A percentile compares a stretch with the other conserved stretches of the same genome.
phyloP scores from a whole-genome alignment of 305 asterid species.

The Fraxinus albicans region DNA sequence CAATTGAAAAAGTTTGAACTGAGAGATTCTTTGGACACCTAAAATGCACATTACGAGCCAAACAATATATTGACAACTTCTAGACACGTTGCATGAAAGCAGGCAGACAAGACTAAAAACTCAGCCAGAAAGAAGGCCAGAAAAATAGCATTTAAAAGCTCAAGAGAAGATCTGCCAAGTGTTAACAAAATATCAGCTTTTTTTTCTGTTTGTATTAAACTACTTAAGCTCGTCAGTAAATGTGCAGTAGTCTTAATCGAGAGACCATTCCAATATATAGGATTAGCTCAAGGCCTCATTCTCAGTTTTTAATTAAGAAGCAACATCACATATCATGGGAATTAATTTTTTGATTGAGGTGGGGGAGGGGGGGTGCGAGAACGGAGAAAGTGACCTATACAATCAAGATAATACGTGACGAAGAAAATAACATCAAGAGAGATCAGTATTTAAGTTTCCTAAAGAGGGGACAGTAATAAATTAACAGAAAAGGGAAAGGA shows the following conservation, averaged over 20 bases:
- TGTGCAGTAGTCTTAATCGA: not conserved
- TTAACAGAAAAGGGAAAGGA: conserved; percentile 2
- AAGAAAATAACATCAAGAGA: conserved; percentile 4
- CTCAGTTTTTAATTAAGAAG: not conserved
- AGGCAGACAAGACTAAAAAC: conserved; percentile 6
- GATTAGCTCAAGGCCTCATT: not conserved
- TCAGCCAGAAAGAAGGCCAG: not conserved
- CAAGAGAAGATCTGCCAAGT: not conserved
- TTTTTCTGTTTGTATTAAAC: not conserved
- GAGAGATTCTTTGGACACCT: conserved; percentile 12
- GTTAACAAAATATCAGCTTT: not conserved
- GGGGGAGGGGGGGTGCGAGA: not conserved
- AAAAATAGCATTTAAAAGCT: not conserved
- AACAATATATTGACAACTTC: not conserved
- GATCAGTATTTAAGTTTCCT: not conserved
- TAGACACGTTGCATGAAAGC: not conserved
- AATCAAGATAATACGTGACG: not conserved
- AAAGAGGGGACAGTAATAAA: not conserved
- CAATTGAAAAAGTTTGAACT: conserved; percentile 11
- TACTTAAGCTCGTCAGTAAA: not conserved
- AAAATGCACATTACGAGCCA: not conserved
- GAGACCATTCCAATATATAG: not conserved
- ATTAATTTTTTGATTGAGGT: not conserved
- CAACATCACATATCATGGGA: not conserved
- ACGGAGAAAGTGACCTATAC: not conserved